phyloP scores from a whole-genome alignment of 2,329 filamentous ascomycete species.

The Trichoderma sp. region DNA sequence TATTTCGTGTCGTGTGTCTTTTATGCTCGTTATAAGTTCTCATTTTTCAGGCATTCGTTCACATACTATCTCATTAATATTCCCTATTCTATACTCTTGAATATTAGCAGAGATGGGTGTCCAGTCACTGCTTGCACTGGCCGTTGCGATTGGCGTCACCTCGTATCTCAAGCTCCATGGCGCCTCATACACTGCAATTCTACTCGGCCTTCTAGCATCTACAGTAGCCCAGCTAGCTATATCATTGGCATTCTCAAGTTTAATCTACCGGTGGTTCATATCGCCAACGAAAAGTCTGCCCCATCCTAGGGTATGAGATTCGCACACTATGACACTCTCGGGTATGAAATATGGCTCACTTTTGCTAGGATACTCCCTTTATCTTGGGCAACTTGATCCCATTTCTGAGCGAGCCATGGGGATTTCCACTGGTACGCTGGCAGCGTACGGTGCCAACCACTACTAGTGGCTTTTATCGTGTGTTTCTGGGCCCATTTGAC shows the following conservation, averaged over 20 bases:
- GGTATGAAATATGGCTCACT: neutral
- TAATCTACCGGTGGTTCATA: neutral
- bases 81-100: neutral
- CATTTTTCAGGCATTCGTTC: neutral
- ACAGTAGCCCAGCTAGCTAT: neutral
- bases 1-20: neutral
- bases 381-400: neutral
- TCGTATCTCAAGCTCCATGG: neutral
- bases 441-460: neutral
- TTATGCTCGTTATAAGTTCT: neutral
- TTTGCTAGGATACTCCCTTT: neutral
- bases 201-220: neutral
- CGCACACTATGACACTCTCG: neutral
- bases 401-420: slow-evolving; percentile 6
- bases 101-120: neutral
- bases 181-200: neutral
- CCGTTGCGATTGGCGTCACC: neutral
- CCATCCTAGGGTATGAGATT: neutral
- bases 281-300: slow-evolving; percentile 1
- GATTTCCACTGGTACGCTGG: neutral
- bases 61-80: neutral
- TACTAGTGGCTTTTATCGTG: slow-evolving; percentile 6
- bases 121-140: neutral
- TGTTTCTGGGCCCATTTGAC: slow-evolving; percentile 8
- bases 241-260: neutral